Evolutionary conservation across 169 alveolate species (phyloP).

Genomic region (Theileria sp.): DNA sequence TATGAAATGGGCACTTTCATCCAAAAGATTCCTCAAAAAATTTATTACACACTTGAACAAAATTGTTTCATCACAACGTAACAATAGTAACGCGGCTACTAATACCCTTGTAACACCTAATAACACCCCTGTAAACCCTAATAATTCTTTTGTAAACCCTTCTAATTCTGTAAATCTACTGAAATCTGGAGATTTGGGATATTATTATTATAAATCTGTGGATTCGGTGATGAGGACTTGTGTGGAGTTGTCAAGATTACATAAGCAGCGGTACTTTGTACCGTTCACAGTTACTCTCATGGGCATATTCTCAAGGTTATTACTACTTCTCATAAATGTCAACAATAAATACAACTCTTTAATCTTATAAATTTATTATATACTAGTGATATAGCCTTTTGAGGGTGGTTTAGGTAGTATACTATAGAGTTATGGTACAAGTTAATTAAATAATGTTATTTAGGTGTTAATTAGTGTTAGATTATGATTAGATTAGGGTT

Average conservation of each 20-base stretch:
- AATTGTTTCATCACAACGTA: background rate
- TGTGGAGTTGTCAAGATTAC: slow-evolving; percentile 33
- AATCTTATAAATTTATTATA: background rate
- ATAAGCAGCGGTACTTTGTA: slow-evolving; percentile 47
- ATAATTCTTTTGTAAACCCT: too few species aligned
- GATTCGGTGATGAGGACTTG: slow-evolving; percentile 27
- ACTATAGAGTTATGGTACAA: too few species aligned
- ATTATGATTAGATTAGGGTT: too few species aligned
- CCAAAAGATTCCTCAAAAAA: slow-evolving; percentile 27
- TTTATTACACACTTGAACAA: slow-evolving; percentile 5
- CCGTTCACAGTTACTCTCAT: slow-evolving; percentile 39
- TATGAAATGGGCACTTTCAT: slow-evolving; percentile 12
- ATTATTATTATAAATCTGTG: slow-evolving; percentile 16
- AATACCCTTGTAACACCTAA: background rate
- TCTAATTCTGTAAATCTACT: too few species aligned
- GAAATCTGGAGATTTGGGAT: slow-evolving; percentile 13
- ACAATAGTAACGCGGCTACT: background rate
- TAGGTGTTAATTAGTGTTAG: too few species aligned
- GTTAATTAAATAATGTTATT: too few species aligned
- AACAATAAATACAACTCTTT: background rate
- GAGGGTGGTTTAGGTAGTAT: too few species aligned
- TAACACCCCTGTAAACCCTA: background rate
- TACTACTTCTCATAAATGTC: background rate
- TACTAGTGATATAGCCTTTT: background rate
- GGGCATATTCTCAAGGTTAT: slow-evolving; percentile 22